Evolutionary conservation across 257 asterid species (phyloP).

Genomic region (Parsonsia alboflavescens): DNA sequence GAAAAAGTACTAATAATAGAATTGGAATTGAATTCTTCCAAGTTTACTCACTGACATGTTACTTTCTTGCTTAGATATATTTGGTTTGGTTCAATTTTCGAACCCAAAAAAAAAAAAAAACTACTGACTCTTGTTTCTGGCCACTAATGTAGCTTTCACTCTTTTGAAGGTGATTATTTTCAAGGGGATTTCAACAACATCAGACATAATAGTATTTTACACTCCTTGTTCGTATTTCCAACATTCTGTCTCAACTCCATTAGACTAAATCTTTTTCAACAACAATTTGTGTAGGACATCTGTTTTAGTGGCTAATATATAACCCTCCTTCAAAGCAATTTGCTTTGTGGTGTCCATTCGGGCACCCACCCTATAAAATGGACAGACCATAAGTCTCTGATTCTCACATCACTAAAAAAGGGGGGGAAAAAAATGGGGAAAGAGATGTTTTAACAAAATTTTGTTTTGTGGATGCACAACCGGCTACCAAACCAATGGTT

Average conservation of each 20-base stretch:
- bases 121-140: background rate
- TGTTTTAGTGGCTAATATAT: slow-evolving; percentile 12
- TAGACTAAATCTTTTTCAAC: slow-evolving; percentile 3
- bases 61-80: background rate
- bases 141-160: slow-evolving; percentile 43
- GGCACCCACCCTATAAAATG: no score
- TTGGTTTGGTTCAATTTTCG: slow-evolving; percentile 5
- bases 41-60: background rate
- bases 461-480: no score
- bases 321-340: background rate
- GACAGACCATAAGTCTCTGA: no score
- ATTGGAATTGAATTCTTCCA: background rate
- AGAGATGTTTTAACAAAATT: no score
- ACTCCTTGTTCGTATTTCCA: slow-evolving; percentile 35
- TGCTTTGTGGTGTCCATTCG: no score
- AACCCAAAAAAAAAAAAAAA: background rate
- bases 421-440: no score
- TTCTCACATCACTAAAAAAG: no score
- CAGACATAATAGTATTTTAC: slow-evolving; percentile 10
- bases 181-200: slow-evolving; percentile 40
- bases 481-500: no score
- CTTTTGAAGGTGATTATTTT: slow-evolving; percentile 25
- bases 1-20: no score
- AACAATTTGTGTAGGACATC: background rate
- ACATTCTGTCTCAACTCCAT: slow-evolving; percentile 40